These are phyloP conservation scores for Psilocybe mexicana DNA, from an alignment of 1,284 basidiomycete species.

Conservation along the genomic window DNA sequence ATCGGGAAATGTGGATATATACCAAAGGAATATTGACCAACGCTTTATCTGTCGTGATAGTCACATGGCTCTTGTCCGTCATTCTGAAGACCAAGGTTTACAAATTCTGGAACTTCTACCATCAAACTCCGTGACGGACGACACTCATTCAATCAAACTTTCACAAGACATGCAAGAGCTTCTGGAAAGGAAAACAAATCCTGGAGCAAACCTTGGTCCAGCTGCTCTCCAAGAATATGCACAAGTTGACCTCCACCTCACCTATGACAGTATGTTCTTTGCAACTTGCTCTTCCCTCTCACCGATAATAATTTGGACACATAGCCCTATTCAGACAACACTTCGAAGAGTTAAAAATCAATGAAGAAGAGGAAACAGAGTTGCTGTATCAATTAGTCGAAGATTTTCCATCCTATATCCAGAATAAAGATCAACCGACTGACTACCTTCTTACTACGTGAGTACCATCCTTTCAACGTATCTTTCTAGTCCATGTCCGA, in stretches of 20 bases:
- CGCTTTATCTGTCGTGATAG: constrained; percentile 39
- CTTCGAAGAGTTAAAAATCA: constrained; percentile 26
- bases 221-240: constrained; percentile 45
- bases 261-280: constrained; percentile 44
- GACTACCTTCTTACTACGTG: constrained; percentile 63
- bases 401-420: constrained; percentile 54
- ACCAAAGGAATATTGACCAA: constrained; percentile 43
- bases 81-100: constrained; percentile 51
- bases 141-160: constrained; percentile 34
- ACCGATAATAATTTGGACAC: neutral
- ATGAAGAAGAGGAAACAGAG: constrained; percentile 38
- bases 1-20: constrained; percentile 30
- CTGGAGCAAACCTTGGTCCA: constrained; percentile 42
- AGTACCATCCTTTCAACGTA: constrained; percentile 16
- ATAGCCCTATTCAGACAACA: constrained; percentile 40
- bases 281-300: constrained; percentile 12
- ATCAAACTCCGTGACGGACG: constrained; percentile 8
- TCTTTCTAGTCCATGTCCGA: constrained; percentile 6
- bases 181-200: constrained; percentile 26
- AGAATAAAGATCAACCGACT: constrained; percentile 43
- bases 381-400: constrained; percentile 34
- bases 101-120: constrained; percentile 40
- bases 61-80: constrained; percentile 43
- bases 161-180: constrained; percentile 43
- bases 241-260: constrained; percentile 47